phyloP scores from a whole-genome alignment of 2,329 filamentous ascomycete genomes.

The Fusarium avenaceum region DNA sequence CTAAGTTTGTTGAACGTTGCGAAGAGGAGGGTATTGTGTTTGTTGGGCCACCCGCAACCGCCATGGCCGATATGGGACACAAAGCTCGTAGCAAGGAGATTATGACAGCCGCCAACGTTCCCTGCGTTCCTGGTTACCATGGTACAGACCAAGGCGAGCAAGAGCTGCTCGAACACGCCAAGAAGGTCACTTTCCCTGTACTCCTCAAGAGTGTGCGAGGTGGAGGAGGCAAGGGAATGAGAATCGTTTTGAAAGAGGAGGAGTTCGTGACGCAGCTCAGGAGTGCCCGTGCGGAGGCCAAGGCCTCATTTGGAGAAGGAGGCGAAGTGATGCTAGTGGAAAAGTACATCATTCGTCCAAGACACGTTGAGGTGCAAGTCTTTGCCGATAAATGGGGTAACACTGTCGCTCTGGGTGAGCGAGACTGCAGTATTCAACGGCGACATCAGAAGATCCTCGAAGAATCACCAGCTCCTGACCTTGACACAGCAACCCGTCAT shows the following conservation, averaged over 20 bases:
- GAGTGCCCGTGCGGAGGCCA: constrained; percentile 80
- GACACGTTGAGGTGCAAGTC: constrained; percentile 91
- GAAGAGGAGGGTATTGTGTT: constrained; percentile 92
- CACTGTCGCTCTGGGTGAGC: constrained; percentile 86
- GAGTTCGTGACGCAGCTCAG: constrained; percentile 79
- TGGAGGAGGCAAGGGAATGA: constrained; percentile 87
- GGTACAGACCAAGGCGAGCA: constrained; percentile 81
- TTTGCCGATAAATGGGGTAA: constrained; percentile 86
- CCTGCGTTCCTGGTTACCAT: constrained; percentile 96
- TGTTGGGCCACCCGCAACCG: constrained; percentile 87
- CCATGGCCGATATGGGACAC: constrained; percentile 91
- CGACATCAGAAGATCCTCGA: constrained; percentile 93
- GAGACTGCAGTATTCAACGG: constrained; percentile 89
- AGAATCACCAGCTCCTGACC: constrained; percentile 83
- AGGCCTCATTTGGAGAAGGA: constrained; percentile 84
- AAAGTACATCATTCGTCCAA: constrained; percentile 81
- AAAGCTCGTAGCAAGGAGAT: constrained; percentile 96
- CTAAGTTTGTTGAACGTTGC: constrained; percentile 88
- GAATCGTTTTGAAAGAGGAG: constrained; percentile 75
- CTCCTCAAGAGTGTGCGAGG: constrained; percentile 85
- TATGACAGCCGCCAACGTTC: constrained; percentile 94
- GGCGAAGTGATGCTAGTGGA: constrained; percentile 87
- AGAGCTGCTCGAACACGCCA: constrained; percentile 75
- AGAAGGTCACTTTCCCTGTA: constrained; percentile 76
- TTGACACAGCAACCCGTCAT: constrained; percentile 69